Evolutionary conservation across 2,329 filamentous ascomycete genomes (phyloP).

Genomic region (Emmonsiellopsis sp.): DNA sequence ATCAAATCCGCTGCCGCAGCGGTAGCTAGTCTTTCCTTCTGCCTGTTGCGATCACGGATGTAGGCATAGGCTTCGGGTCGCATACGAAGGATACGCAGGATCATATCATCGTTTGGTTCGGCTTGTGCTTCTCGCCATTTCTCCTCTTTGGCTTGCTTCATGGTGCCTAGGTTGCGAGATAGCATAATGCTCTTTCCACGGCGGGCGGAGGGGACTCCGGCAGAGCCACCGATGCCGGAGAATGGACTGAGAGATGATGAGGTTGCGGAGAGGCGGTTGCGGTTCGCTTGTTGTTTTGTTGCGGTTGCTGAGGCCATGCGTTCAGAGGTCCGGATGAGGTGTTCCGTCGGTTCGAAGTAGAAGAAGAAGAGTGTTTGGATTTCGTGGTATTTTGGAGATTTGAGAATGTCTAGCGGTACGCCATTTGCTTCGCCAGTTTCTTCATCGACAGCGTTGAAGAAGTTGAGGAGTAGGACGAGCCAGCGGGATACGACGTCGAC

Average conservation of each 20-base stretch:
- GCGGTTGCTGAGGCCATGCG: slow-evolving; percentile 85
- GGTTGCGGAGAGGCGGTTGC: slow-evolving; percentile 61
- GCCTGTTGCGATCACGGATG: slow-evolving; percentile 78
- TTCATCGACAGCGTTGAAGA: slow-evolving; percentile 91
- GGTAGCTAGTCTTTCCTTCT: slow-evolving; percentile 87
- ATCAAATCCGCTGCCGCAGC: slow-evolving; percentile 88
- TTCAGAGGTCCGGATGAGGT: slow-evolving; percentile 88
- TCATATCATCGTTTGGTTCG: slow-evolving; percentile 97
- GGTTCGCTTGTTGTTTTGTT: slow-evolving; percentile 59
- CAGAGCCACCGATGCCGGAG: slow-evolving; percentile 28
- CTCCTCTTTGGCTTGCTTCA: slow-evolving; percentile 91
- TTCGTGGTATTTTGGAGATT: slow-evolving; percentile 97
- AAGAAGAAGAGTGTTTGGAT: slow-evolving; percentile 96
- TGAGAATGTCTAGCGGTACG: slow-evolving; percentile 82
- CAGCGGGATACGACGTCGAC: slow-evolving; percentile 92
- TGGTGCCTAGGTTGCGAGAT: slow-evolving; percentile 86
- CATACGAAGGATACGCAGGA: slow-evolving; percentile 89
- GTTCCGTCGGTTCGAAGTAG: slow-evolving; percentile 88
- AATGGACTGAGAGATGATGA: slow-evolving; percentile 23
- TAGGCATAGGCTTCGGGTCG: slow-evolving; percentile 80
- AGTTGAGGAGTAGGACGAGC: slow-evolving; percentile 81
- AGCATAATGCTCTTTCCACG: slow-evolving; percentile 72
- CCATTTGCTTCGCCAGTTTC: slow-evolving; percentile 73
- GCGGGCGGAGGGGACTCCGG: slow-evolving; percentile 38
- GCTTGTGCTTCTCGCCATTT: slow-evolving; percentile 92